Evolutionary conservation across 768 basidiomycete genomes (phyloP).

Genomic region (Asterophora parasitica): DNA sequence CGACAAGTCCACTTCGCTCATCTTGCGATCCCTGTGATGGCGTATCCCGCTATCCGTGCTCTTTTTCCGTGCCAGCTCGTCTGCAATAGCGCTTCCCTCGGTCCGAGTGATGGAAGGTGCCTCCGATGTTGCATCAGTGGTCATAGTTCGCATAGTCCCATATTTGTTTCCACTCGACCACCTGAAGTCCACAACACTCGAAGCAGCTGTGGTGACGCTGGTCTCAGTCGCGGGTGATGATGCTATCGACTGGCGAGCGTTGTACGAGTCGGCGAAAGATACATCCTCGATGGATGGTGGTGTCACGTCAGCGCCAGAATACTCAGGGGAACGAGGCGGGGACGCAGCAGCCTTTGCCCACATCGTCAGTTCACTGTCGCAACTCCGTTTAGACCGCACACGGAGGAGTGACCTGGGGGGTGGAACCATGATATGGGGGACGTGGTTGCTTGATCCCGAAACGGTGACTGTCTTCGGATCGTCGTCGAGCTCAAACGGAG

Average conservation of each 20-base stretch:
- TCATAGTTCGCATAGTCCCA: slow-evolving; percentile 77
- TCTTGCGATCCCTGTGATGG: slow-evolving; percentile 48
- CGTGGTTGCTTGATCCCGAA: slow-evolving; percentile 31
- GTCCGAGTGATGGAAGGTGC: slow-evolving; percentile 57
- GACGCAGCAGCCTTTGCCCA: slow-evolving; percentile 27
- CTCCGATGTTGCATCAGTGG: slow-evolving; percentile 78
- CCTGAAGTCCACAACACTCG: slow-evolving; percentile 54
- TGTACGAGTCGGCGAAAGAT: slow-evolving; percentile 28
- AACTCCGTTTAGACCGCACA: slow-evolving; percentile 26
- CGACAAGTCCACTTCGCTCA: slow-evolving; percentile 66
- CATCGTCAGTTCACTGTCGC: slow-evolving; percentile 27
- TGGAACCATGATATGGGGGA: slow-evolving; percentile 32
- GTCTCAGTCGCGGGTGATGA: slow-evolving; percentile 59
- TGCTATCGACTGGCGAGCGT: slow-evolving; percentile 57
- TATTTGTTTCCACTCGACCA: slow-evolving; percentile 45
- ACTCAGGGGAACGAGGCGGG: slow-evolving; percentile 21
- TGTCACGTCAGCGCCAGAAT: slow-evolving; percentile 26
- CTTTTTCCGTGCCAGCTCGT: slow-evolving; percentile 40
- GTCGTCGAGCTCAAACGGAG: slow-evolving; percentile 13
- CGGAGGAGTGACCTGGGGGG: slow-evolving; percentile 48
- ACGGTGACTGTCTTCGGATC: slow-evolving; percentile 16
- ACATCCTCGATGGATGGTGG: slow-evolving; percentile 34
- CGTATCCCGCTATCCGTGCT: slow-evolving; percentile 16
- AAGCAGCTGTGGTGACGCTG: slow-evolving; percentile 44
- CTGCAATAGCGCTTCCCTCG: slow-evolving; percentile 58